Percentiles rank a stretch among this genome's conserved stretches.
These are phyloP conservation scores for Fusarium albidum DNA, from an alignment of 2,329 filamentous ascomycete species.

Conservation along the genomic window DNA sequence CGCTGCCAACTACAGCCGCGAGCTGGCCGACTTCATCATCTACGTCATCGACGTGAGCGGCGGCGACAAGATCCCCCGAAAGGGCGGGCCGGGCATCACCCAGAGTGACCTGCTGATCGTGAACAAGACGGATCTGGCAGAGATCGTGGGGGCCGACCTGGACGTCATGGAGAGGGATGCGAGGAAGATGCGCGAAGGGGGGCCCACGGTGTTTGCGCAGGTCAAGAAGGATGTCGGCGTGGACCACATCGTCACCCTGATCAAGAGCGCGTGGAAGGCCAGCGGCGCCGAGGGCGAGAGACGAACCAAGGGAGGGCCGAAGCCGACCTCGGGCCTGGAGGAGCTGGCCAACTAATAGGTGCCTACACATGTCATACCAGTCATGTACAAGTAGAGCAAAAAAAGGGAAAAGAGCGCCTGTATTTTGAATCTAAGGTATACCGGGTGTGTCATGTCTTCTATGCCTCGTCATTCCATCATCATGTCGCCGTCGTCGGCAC, in stretches of 20 bases:
- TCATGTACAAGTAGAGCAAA: background rate
- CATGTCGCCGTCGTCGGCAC: constrained; percentile 43
- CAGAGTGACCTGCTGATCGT: constrained; percentile 93
- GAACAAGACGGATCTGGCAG: constrained; percentile 96
- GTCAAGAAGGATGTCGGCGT: constrained; percentile 93
- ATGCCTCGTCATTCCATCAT: constrained; percentile 46
- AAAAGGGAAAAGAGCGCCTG: constrained; percentile 34
- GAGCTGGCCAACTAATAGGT: constrained; percentile 43
- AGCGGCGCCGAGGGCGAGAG: constrained; percentile 77
- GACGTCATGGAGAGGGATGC: constrained; percentile 95
- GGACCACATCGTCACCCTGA: constrained; percentile 85
- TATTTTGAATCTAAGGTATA: constrained; percentile 42
- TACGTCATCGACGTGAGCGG: constrained; percentile 98
- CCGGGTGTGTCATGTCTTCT: constrained; percentile 40
- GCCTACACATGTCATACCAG: constrained; percentile 7
- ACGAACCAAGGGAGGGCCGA: constrained; percentile 63
- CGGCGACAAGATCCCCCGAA: constrained; percentile 95
- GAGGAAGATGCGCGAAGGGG: constrained; percentile 92
- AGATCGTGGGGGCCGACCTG: constrained; percentile 89
- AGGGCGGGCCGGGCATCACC: constrained; percentile 96
- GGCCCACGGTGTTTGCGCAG: constrained; percentile 94
- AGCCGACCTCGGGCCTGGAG: constrained; percentile 64
- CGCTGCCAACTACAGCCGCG: constrained; percentile 93
- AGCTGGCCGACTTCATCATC: constrained; percentile 96
- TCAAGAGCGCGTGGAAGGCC: constrained; percentile 90